Base-by-base conservation (phyloP, 1,284 basidiomycete genomes). In the Flammula alnicola region DNA sequence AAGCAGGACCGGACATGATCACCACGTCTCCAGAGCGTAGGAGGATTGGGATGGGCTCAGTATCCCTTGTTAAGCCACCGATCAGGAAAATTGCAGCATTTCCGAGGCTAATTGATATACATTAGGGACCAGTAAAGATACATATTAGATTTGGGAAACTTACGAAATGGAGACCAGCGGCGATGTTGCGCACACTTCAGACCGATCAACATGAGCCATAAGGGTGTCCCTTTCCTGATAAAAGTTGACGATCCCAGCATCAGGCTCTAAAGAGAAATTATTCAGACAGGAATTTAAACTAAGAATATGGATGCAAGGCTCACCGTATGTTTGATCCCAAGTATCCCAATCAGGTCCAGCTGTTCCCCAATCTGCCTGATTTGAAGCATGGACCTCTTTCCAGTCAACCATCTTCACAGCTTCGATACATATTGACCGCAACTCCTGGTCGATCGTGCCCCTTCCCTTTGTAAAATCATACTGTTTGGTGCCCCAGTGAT, bases 161-260 rank as follows among this genome's bases (percentile, higher is more conserved):
- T 59, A 94, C 91, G 93, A 95, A 40, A 97, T 83, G 0, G 93
- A 95, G 3, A 96, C 91, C 0, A 97, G 79, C 0, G 94, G 94
- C 1, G 91, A 91, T 26, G 84, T 95, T 41, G 81, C 86, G 63
- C 86, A 91, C 12, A 91, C 77, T 66, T 97, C 95, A 14, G 93
- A 93, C 17, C 91, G 88, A 69, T 97, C 95, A 29, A 95, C 91
- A 63, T 97, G 94, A 0, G 83, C 94, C 88, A 96, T 96, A 19
- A 97, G 79, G 0, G 92, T 91, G 59, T 97, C 93, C 68, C 83
- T 88, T 41, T 75, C 77, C 65, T 93, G 91, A 65, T 94, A 93
- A 62, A 93, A 96, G 66, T 97, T 97, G 52, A 96, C 88, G 38
- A 97, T 95, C 2, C 94, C 94, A 9, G 93, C 93, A 65, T 95